phyloP scores from a whole-genome alignment of 1,139 yeast genomes.

The Blastobotrys indianensis region DNA sequence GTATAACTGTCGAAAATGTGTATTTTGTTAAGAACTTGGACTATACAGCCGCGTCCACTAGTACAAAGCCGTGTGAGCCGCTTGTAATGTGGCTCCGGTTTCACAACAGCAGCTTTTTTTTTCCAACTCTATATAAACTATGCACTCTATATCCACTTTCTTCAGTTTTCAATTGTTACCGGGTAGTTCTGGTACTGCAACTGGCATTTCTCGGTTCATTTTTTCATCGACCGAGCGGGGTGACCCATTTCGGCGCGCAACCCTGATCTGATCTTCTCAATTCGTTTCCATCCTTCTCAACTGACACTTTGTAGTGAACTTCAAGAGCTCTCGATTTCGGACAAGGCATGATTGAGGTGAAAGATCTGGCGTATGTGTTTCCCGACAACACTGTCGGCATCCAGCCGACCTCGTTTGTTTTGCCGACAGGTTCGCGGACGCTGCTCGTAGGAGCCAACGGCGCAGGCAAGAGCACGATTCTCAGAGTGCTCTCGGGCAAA shows the following conservation, averaged over 20 bases:
- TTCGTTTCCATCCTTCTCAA: no score
- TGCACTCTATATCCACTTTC: no score
- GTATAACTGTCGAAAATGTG: not conserved
- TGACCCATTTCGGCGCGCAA: not conserved
- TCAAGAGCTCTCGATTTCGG: not conserved
- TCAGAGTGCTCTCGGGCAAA: conserved; percentile 84
- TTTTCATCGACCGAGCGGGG: not conserved
- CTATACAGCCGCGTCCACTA: no score
- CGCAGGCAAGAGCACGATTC: conserved; percentile 89
- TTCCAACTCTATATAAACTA: no score
- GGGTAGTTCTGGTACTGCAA: no score
- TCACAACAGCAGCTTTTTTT: not conserved
- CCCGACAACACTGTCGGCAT: conserved; percentile 65
- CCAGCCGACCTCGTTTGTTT: conserved; percentile 50
- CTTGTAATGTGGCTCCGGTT: not conserved
- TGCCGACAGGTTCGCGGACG: conserved; percentile 70
- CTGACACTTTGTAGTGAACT: no score
- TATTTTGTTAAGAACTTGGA: not conserved
- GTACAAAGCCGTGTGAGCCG: not conserved
- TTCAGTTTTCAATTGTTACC: no score
- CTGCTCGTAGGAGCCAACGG: conserved; percentile 91
- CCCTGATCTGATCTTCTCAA: not conserved
- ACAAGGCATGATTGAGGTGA: conserved; percentile 47
- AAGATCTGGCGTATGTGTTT: conserved; percentile 63
- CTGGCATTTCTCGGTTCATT: no score